Conservation (phyloP, 2,329 filamentous ascomycete genomes). For the Venturia carpophila region DNA sequence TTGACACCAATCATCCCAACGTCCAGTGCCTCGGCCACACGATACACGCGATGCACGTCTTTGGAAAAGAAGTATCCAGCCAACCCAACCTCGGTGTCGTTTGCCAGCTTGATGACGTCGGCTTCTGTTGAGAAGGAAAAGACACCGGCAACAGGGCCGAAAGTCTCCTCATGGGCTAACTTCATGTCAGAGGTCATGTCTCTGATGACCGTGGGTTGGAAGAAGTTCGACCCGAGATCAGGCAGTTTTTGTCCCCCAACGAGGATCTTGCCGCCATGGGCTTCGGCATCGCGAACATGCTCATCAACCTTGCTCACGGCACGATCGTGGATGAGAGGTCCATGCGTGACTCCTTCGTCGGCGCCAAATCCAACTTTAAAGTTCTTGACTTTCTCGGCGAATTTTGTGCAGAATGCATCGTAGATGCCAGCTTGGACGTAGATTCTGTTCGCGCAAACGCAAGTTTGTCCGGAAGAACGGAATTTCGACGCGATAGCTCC, state of each 20-base stretch:
- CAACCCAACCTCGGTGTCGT: slow-evolving; percentile 74
- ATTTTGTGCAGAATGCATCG: slow-evolving; percentile 60
- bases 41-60: slow-evolving; percentile 51
- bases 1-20: slow-evolving; percentile 75
- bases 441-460: slow-evolving; percentile 70
- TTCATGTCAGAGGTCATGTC: slow-evolving; percentile 82
- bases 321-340: slow-evolving; percentile 76
- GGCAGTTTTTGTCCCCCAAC: slow-evolving; percentile 66
- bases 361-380: slow-evolving; percentile 75
- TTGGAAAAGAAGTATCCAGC: slow-evolving; percentile 87
- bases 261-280: slow-evolving; percentile 68
- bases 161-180: slow-evolving; percentile 82
- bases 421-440: slow-evolving; percentile 74
- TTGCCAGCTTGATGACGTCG: slow-evolving; percentile 79
- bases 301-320: slow-evolving; percentile 71
- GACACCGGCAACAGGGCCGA: slow-evolving; percentile 84
- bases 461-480: slow-evolving; percentile 90
- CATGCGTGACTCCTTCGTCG: slow-evolving; percentile 63
- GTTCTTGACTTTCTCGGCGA: slow-evolving; percentile 61
- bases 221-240: slow-evolving; percentile 78
- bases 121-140: slow-evolving; percentile 85
- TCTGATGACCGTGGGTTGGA: slow-evolving; percentile 78
- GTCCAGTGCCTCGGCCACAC: slow-evolving; percentile 60
- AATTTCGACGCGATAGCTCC: slow-evolving; percentile 86
- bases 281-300: slow-evolving; percentile 71